Conservation (phyloP, 495 filamentous ascomycete genomes). For the Penicillium desertorum region DNA sequence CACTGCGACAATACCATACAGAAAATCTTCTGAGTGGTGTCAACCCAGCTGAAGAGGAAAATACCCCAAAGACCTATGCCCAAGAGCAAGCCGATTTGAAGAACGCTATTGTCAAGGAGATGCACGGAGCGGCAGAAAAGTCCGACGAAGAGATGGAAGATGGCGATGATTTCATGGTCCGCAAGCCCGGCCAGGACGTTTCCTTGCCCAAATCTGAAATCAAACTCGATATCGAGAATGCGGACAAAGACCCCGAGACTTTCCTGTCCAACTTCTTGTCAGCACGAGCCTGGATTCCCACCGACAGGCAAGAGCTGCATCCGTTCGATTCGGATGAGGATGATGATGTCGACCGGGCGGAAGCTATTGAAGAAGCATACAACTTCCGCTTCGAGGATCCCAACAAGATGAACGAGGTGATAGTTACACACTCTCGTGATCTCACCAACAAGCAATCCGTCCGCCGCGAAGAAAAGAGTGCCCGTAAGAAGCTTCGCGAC, state of each 20-base stretch:
- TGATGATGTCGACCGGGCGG: conserved; percentile 76
- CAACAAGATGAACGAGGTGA: conserved; percentile 72
- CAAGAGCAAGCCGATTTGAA: conserved; percentile 86
- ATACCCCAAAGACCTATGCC: conserved; percentile 65
- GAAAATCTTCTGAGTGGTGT: conserved; percentile 72
- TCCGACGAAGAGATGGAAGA: conserved; percentile 58
- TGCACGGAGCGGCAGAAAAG: conserved; percentile 61
- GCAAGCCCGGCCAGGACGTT: conserved; percentile 42
- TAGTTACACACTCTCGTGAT: conserved; percentile 86
- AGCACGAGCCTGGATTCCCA: conserved; percentile 81
- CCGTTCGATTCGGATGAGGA: conserved; percentile 92
- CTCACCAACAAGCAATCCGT: conserved; percentile 75
- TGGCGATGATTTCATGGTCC: conserved; percentile 71
- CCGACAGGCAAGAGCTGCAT: conserved; percentile 56
- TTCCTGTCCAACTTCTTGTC: conserved; percentile 89
- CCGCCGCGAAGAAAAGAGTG: conserved; percentile 73
- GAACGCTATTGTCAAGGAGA: conserved; percentile 69
- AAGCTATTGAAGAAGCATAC: conserved; percentile 89
- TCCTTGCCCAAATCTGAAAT: conserved; percentile 47
- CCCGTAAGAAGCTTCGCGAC: conserved; percentile 73
- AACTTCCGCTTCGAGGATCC: conserved; percentile 97
- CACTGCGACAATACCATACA: conserved; percentile 84
- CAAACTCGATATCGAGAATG: conserved; percentile 65
- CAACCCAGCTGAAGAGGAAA: conserved; percentile 54
- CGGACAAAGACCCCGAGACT: conserved; percentile 86